Percentiles rank a stretch among this genome's conserved stretches.
These are phyloP conservation scores for Cladophialophora immunda DNA, from an alignment of 2,329 filamentous ascomycete species.

Conservation along the genomic window DNA sequence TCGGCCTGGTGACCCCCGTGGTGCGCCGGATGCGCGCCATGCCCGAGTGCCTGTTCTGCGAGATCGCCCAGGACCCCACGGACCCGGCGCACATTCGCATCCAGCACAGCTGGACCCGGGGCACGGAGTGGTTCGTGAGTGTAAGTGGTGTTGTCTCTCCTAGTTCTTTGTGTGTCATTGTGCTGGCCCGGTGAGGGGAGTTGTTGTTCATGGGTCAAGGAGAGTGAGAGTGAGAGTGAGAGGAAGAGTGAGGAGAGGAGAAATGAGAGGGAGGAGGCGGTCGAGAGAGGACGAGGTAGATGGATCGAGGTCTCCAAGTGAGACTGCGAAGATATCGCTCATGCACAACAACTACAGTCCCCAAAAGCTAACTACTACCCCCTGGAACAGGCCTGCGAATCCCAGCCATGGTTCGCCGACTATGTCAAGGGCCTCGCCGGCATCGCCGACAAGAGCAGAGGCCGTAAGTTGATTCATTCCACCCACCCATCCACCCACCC, in stretches of 20 bases:
- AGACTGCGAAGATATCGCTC: too few species aligned
- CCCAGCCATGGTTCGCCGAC: constrained; percentile 28
- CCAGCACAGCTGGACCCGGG: constrained; percentile 29
- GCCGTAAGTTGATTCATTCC: constrained; percentile 25
- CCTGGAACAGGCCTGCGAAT: constrained; percentile 24
- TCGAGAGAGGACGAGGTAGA: too few species aligned
- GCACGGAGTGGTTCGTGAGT: constrained; percentile 25
- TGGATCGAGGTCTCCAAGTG: neutral
- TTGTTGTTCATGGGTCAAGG: too few species aligned
- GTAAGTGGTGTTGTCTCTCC: constrained; percentile 12
- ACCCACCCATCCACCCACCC: too few species aligned
- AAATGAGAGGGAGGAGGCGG: too few species aligned
- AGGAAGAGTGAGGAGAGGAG: neutral
- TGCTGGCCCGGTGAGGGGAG: too few species aligned
- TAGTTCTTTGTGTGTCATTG: neutral
- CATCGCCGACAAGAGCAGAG: constrained; percentile 26
- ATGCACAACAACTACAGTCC: neutral
- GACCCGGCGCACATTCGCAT: constrained; percentile 27
- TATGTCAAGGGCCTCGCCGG: constrained; percentile 24
- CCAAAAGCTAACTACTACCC: neutral
- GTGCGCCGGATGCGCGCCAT: constrained; percentile 24
- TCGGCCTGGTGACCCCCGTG: constrained; percentile 25
- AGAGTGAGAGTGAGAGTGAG: neutral
- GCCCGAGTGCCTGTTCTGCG: constrained; percentile 28
- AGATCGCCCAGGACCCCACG: constrained; percentile 25